phyloP scores from a whole-genome alignment of 305 asterid species.

The Nicotiana rustica region DNA sequence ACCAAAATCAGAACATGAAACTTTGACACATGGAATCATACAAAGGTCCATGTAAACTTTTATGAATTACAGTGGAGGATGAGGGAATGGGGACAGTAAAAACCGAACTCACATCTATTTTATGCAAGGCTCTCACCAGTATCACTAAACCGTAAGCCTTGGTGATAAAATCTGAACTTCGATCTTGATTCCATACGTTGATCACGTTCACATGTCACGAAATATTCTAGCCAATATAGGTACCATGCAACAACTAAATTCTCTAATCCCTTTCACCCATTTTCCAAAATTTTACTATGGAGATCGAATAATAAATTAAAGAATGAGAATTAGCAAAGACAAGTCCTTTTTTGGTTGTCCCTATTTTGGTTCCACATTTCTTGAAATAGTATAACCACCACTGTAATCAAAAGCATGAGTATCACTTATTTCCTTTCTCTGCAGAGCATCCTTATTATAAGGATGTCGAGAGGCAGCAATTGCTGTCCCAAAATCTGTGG shows the following conservation, averaged over 20 bases:
- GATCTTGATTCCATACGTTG: neutral
- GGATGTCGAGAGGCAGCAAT: slow-evolving; percentile 59
- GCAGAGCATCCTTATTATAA: slow-evolving; percentile 50
- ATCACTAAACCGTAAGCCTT: neutral
- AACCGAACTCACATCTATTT: neutral
- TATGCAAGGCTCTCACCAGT: neutral
- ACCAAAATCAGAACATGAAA: neutral
- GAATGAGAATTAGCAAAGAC: slow-evolving; percentile 29
- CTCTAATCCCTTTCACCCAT: slow-evolving; percentile 9
- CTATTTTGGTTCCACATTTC: slow-evolving; percentile 64
- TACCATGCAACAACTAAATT: neutral
- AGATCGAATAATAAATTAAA: slow-evolving; percentile 20
- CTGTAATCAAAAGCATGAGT: slow-evolving; percentile 73
- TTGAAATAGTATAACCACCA: slow-evolving; percentile 59
- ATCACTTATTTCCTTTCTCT: slow-evolving; percentile 43
- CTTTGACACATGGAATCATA: neutral
- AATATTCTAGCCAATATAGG: neutral
- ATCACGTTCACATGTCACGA: neutral
- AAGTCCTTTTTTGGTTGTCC: neutral
- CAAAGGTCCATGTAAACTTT: neutral
- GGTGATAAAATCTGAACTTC: neutral
- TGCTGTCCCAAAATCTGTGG: slow-evolving; percentile 68
- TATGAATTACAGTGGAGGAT: too few relatives aligned
- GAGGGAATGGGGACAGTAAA: neutral
- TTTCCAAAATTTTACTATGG: neutral